These are phyloP conservation scores for Tetradesmus lagerheimii DNA, from an alignment of 139 green algal species.

Conservation along the genomic window DNA sequence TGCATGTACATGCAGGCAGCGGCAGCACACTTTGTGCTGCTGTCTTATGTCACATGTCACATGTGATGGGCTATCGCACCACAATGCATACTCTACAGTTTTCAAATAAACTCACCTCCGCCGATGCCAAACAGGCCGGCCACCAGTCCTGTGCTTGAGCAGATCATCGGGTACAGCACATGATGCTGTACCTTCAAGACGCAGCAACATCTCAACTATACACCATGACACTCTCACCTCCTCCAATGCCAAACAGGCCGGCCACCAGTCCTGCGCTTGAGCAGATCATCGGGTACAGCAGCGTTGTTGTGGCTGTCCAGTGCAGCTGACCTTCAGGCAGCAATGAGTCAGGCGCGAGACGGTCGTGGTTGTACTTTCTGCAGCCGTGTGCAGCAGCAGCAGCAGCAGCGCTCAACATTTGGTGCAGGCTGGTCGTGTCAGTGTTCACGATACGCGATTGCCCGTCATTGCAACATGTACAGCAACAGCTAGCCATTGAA, in stretches of 20 bases:
- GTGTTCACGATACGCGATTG: too few relatives aligned
- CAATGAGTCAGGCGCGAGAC: not conserved
- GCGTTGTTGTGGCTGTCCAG: constrained; percentile 57
- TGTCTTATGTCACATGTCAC: too few relatives aligned
- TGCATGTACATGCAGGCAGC: too few relatives aligned
- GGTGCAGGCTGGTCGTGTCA: too few relatives aligned
- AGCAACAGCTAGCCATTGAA: too few relatives aligned
- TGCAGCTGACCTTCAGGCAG: constrained; percentile 20
- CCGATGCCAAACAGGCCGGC: constrained; percentile 75
- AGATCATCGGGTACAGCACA: constrained; percentile 66
- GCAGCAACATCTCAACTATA: not conserved
- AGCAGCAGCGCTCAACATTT: too few relatives aligned
- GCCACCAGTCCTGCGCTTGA: constrained; percentile 67
- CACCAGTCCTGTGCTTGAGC: constrained; percentile 64
- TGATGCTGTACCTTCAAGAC: constrained; percentile 52
- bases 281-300: constrained; percentile 68
- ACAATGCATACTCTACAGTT: not conserved
- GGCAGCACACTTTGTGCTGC: too few relatives aligned
- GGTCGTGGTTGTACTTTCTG: constrained; percentile 41
- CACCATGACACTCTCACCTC: not conserved
- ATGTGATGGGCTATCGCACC: too few relatives aligned
- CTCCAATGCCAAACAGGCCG: constrained; percentile 74
- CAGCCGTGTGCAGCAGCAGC: constrained; percentile 37
- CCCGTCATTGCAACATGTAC: too few relatives aligned
- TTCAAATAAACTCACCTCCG: too few relatives aligned